Conservation (phyloP, 139 green algal genomes). For the Pseudopediastrum boryanum region DNA sequence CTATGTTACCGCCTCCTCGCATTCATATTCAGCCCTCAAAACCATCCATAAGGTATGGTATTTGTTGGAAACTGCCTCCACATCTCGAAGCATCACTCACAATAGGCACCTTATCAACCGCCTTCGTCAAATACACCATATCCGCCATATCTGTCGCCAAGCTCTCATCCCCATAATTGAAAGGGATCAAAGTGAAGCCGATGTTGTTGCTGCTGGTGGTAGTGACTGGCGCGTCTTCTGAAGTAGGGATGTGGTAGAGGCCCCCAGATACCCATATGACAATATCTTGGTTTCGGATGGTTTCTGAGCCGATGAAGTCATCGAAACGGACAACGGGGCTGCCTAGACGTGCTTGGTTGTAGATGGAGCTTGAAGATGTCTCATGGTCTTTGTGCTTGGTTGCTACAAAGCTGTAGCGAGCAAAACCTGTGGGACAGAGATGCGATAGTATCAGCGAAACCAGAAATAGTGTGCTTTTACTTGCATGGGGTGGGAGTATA, state of each 20-base stretch:
- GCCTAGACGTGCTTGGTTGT: constrained; percentile 20
- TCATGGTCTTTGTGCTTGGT: constrained; percentile 35
- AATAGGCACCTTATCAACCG: neutral
- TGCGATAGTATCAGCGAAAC: too few relatives aligned
- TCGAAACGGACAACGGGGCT: constrained; percentile 5
- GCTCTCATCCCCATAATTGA: constrained; percentile 31
- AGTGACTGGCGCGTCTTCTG: constrained; percentile 40
- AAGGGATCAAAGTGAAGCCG: constrained; percentile 19
- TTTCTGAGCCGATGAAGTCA: constrained; percentile 18
- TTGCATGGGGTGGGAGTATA: too few relatives aligned
- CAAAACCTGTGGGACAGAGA: too few relatives aligned
- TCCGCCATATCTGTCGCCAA: constrained; percentile 35
- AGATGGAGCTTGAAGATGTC: constrained; percentile 20
- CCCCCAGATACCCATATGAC: constrained; percentile 39
- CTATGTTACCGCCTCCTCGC: too few relatives aligned
- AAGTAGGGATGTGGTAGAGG: constrained; percentile 37
- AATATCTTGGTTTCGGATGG: constrained; percentile 18
- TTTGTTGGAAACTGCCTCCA: too few relatives aligned
- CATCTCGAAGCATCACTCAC: too few relatives aligned
- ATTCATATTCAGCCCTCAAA: too few relatives aligned
- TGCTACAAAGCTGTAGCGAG: constrained; percentile 25
- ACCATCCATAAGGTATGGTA: too few relatives aligned
- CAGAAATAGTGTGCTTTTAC: too few relatives aligned
- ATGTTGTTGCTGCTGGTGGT: constrained; percentile 35
- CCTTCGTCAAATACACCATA: constrained; percentile 18